phyloP scores from a whole-genome alignment of 345 rosid genomes.

The Camelina sativa region DNA sequence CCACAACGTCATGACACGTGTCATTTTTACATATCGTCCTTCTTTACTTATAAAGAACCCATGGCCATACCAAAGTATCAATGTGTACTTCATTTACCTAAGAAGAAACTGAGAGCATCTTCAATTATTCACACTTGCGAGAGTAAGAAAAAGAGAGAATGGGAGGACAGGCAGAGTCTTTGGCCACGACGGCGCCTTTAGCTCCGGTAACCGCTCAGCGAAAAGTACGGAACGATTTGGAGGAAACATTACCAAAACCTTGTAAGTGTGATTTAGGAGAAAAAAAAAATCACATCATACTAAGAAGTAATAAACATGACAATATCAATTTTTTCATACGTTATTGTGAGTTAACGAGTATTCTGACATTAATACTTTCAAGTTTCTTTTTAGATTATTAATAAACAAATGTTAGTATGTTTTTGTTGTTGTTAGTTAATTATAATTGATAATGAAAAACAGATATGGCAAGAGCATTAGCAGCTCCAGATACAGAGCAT shows the following conservation, averaged over 20 bases:
- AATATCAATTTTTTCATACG: background rate
- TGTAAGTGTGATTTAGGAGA: slow-evolving; percentile 47
- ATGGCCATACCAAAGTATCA: background rate
- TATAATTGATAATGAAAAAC: background rate
- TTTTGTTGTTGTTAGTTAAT: background rate
- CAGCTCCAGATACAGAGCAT: slow-evolving; percentile 68
- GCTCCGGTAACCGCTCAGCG: slow-evolving; percentile 73
- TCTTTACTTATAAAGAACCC: slow-evolving; percentile 25
- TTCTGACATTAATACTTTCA: background rate
- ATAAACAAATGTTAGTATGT: background rate
- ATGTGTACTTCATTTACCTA: background rate
- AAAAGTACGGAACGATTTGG: slow-evolving; percentile 65
- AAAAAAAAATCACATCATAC: background rate
- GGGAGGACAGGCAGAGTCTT: slow-evolving; percentile 40
- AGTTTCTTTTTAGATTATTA: background rate
- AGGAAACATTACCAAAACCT: slow-evolving; percentile 72
- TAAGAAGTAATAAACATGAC: background rate
- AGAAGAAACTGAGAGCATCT: slow-evolving; percentile 22
- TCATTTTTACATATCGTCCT: background rate
- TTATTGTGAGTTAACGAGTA: too few relatives aligned
- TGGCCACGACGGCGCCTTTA: slow-evolving; percentile 63
- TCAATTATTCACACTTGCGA: slow-evolving; percentile 23
- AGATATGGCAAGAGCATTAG: slow-evolving; percentile 83
- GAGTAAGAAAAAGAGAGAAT: background rate
- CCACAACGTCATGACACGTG: slow-evolving; percentile 33